phyloP scores from a whole-genome alignment of 2,329 filamentous ascomycete genomes.

The Tolypocladium album region DNA sequence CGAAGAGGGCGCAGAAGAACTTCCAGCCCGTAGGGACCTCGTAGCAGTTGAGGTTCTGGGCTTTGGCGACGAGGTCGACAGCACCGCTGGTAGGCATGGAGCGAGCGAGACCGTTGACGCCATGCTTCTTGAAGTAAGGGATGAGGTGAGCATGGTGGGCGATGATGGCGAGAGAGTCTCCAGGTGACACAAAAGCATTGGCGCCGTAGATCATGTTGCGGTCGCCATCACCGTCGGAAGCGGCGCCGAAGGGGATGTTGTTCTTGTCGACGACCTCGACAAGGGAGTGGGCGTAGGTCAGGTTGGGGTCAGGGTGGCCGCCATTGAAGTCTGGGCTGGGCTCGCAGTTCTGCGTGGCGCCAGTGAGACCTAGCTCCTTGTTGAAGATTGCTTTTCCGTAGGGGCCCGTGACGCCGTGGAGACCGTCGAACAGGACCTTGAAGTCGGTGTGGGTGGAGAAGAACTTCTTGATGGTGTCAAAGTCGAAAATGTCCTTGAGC shows the following conservation, averaged over 20 bases:
- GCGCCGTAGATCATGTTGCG: conserved; percentile 99
- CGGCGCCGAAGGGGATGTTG: conserved; percentile 88
- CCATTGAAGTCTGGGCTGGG: conserved; percentile 93
- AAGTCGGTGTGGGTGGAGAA: conserved; percentile 80
- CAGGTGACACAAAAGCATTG: conserved; percentile 90
- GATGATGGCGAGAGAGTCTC: conserved; percentile 96
- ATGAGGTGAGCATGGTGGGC: conserved; percentile 94
- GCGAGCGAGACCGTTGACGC: conserved; percentile 87
- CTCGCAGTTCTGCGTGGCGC: conserved; percentile 77
- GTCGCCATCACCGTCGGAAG: conserved; percentile 94
- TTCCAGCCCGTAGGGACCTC: conserved; percentile 99
- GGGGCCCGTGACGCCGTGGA: conserved; percentile 88
- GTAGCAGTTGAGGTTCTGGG: conserved; percentile 82
- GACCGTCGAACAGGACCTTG: conserved; percentile 92
- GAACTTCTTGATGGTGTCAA: conserved; percentile 90
- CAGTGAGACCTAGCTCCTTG: conserved; percentile 76
- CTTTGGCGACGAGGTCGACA: conserved; percentile 91
- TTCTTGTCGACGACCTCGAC: conserved; percentile 90
- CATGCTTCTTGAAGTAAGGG: conserved; percentile 96
- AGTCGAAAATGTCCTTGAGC: conserved; percentile 99
- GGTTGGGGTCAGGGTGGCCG: conserved; percentile 94
- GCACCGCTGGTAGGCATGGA: conserved; percentile 97
- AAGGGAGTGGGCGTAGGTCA: conserved; percentile 90
- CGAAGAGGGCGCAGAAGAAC: conserved; percentile 95
- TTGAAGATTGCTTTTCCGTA: conserved; percentile 95